Percentiles rank a stretch among this genome's conserved stretches.
Evolutionary conservation across 371 early-diverging fungal species (phyloP).

Genomic region (Mortierella sp.): DNA sequence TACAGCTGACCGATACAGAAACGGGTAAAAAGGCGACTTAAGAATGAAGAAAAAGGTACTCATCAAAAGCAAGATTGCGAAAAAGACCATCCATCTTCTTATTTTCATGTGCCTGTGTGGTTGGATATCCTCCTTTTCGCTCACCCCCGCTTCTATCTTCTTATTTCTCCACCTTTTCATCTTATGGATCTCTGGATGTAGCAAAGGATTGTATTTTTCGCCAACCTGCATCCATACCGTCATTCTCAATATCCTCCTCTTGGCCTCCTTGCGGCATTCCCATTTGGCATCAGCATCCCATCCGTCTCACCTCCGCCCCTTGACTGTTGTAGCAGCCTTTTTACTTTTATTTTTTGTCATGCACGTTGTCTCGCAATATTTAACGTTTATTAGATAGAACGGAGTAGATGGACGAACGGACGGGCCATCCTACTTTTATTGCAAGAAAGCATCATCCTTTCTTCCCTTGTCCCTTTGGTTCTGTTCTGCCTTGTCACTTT

Average conservation of each 20-base stretch:
- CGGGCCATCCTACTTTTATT: background rate
- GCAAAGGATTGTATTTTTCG: background rate
- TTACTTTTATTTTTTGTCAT: background rate
- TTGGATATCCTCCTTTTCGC: background rate
- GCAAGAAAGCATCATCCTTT: background rate
- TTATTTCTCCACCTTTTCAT: background rate
- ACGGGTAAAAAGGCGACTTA: background rate
- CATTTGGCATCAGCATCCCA: background rate
- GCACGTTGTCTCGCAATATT: background rate
- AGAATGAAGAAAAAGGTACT: background rate
- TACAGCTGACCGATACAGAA: background rate
- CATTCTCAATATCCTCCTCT: background rate
- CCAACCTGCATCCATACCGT: background rate
- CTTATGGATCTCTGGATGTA: background rate
- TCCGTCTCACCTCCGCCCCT: background rate
- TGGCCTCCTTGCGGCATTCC: background rate
- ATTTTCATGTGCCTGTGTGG: background rate
- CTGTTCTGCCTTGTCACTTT: background rate
- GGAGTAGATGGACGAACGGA: constrained; percentile 2
- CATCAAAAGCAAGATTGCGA: background rate
- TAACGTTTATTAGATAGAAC: background rate
- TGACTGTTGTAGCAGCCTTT: background rate
- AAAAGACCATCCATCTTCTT: background rate
- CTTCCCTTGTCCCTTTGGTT: background rate
- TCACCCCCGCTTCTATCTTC: background rate